phyloP scores from a whole-genome alignment of 1,284 basidiomycete species.

The Coniophora puteana region DNA sequence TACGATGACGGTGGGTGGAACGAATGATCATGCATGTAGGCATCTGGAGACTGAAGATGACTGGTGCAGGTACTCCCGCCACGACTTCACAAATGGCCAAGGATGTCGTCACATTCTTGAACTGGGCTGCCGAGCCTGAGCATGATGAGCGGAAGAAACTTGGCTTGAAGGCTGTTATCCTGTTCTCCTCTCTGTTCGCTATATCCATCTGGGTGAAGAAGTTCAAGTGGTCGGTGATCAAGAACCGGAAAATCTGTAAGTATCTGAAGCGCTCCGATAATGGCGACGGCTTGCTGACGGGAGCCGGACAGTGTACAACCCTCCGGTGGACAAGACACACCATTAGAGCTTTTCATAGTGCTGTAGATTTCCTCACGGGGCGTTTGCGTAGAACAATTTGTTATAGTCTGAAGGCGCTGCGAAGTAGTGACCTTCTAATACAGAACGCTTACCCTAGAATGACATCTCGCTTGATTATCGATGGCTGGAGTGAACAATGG shows the following conservation, averaged over 20 bases:
- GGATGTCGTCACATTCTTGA: constrained; percentile 94
- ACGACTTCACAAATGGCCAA: constrained; percentile 99
- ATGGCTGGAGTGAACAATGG: too few species aligned
- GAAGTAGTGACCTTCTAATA: constrained; percentile 9
- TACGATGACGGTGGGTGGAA: constrained; percentile 76
- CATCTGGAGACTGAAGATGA: constrained; percentile 5
- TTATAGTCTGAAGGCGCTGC: constrained; percentile 20
- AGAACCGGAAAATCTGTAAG: constrained; percentile 88
- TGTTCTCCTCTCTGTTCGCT: constrained; percentile 82
- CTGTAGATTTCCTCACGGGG: constrained; percentile 10
- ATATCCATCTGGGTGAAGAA: constrained; percentile 88
- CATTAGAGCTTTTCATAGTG: constrained; percentile 23
- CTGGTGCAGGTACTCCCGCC: constrained; percentile 80
- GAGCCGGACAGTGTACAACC: constrained; percentile 44
- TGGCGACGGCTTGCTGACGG: constrained; percentile 11
- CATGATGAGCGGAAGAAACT: constrained; percentile 97
- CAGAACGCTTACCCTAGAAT: background rate
- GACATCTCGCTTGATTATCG: too few species aligned
- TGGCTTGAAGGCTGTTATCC: constrained; percentile 90
- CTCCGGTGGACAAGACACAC: constrained; percentile 43
- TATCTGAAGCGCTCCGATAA: too few species aligned
- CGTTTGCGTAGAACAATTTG: constrained; percentile 26
- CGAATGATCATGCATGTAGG: constrained; percentile 2
- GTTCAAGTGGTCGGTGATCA: constrained; percentile 92
- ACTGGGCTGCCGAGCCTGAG: constrained; percentile 96